Conservation (phyloP, 2,329 filamentous ascomycete species). For the Fonsecaea erecta region DNA sequence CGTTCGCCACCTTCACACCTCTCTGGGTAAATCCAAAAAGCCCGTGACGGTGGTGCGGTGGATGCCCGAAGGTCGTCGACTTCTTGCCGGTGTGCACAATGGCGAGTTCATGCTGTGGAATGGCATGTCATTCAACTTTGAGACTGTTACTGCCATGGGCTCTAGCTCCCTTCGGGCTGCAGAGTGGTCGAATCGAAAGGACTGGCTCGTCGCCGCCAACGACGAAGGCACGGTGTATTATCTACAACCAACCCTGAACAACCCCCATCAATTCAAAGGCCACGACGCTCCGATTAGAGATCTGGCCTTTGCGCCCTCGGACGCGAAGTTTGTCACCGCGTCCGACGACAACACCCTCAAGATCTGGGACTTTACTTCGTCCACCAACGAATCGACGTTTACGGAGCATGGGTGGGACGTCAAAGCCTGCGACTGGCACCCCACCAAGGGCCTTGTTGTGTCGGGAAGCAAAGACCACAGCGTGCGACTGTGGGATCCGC, state of each 20-base stretch:
- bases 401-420: constrained; percentile 98
- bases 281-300: constrained; percentile 90
- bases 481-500: constrained; percentile 98
- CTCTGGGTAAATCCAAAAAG: constrained; percentile 96
- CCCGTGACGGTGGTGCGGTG: constrained; percentile 96
- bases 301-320: constrained; percentile 88
- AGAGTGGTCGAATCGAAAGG: constrained; percentile 90
- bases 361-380: constrained; percentile 93
- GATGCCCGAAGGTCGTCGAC: constrained; percentile 91
- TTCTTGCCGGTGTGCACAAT: constrained; percentile 92
- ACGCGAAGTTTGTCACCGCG: constrained; percentile 94
- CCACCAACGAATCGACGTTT: constrained; percentile 79
- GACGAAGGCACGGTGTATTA: constrained; percentile 97
- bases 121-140: constrained; percentile 98
- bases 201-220: constrained; percentile 95
- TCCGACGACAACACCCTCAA: constrained; percentile 92
- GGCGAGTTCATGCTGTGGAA: constrained; percentile 99
- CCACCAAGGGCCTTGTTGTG: constrained; percentile 87
- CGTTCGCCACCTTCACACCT: constrained; percentile 96
- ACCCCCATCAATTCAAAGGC: constrained; percentile 90
- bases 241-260: constrained; percentile 99
- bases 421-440: constrained; percentile 97
- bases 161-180: constrained; percentile 75
- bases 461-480: constrained; percentile 97
- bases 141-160: constrained; percentile 79